These are phyloP conservation scores for Solanum hybrid DNA, from an alignment of 305 asterid species.

Conservation along the genomic window DNA sequence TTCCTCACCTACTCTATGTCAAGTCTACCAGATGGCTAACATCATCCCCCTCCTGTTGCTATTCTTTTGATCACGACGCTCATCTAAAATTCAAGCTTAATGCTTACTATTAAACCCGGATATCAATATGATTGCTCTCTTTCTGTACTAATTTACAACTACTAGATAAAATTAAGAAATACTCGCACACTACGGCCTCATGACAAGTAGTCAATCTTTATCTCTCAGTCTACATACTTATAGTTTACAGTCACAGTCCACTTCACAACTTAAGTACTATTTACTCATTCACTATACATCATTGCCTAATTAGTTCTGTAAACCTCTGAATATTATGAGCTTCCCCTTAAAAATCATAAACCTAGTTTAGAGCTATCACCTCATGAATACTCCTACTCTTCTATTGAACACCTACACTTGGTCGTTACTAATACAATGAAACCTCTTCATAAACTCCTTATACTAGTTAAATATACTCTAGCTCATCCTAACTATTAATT, in stretches of 20 bases:
- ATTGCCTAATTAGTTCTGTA: not conserved
- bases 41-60: not conserved
- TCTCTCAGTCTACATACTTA: not conserved
- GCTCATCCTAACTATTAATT: not conserved
- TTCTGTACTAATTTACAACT: not conserved
- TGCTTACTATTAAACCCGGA: not conserved
- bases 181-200: not conserved
- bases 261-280: not conserved
- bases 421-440: no score
- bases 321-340: not conserved
- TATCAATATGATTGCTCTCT: not conserved
- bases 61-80: not conserved
- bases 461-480: not conserved
- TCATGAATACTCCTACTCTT: not conserved
- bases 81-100: not conserved
- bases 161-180: not conserved
- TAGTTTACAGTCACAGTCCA: not conserved
- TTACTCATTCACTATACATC: not conserved
- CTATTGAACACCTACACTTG: not conserved
- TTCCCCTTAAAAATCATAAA: not conserved
- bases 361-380: not conserved
- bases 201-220: not conserved
- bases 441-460: not conserved
- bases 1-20: no score
- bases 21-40: not conserved